These are phyloP conservation scores for Pseudogymnoascus sp. DNA, from an alignment of 2,329 filamentous ascomycete genomes.

Conservation along the genomic window DNA sequence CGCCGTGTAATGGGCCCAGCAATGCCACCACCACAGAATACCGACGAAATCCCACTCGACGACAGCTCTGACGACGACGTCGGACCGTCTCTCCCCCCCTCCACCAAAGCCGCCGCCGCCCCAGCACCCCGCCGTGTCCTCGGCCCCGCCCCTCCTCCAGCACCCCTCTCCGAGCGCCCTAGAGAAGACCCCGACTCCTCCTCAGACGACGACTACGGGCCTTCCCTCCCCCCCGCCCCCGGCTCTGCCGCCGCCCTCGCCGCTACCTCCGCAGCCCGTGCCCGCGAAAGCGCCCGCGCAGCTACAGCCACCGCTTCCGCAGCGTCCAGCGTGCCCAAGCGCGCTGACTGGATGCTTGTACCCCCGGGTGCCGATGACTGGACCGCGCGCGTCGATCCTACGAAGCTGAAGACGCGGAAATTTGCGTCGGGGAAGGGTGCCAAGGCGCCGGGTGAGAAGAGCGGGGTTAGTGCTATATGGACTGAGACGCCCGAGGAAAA, in stretches of 20 bases:
- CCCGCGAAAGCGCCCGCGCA: constrained; percentile 14
- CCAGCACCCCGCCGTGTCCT: constrained; percentile 27
- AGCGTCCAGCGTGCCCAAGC: constrained; percentile 43
- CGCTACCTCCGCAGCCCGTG: neutral
- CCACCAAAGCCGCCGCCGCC: constrained; percentile 3
- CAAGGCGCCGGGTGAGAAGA: constrained; percentile 32
- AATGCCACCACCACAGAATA: constrained; percentile 8
- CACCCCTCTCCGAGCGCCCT: constrained; percentile 30
- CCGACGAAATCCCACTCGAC: neutral
- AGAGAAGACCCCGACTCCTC: constrained; percentile 21
- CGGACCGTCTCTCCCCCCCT: constrained; percentile 9
- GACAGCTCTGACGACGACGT: constrained; percentile 18
- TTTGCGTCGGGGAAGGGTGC: constrained; percentile 66
- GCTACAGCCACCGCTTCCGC: constrained; percentile 24
- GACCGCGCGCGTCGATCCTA: constrained; percentile 66
- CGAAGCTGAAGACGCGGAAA: constrained; percentile 71
- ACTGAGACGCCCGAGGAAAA: constrained; percentile 89
- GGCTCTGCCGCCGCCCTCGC: constrained; percentile 22
- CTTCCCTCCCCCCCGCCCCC: constrained; percentile 44
- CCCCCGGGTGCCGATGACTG: constrained; percentile 50
- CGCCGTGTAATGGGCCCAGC: constrained; percentile 12
- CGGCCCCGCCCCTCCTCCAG: constrained; percentile 39
- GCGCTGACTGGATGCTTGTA: constrained; percentile 80
- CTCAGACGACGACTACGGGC: constrained; percentile 48
- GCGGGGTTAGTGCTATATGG: constrained; percentile 51